Evolutionary conservation across 176 grass and related monocot species (phyloP), one percentile per base, ranked within the genome.

Genomic region (Avena insularis): DNA sequence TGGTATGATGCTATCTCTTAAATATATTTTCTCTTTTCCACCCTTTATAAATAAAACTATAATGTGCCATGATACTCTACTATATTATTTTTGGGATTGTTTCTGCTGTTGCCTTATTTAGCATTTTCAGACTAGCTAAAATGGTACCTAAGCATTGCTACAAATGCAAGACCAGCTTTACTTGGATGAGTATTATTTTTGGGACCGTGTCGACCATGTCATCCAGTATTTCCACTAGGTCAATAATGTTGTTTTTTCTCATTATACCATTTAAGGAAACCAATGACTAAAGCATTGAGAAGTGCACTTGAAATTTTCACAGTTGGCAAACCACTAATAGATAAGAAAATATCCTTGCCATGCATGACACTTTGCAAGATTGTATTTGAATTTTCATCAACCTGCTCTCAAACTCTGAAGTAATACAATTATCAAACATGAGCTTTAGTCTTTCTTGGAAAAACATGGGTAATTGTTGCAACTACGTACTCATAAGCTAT

Each of bases 1-100:
- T 2, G 90, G 90, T 91, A 91, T 63, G 86, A 85, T 55, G 8
- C 75, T 65, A 36, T 54, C 23, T 90, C 65, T 57, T 48, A 9
- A 17, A 4, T 29, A 77, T 20, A 35, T 61, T 61, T 13, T 84
- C 36, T 70, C 40, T 33, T 43, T 29, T 58, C 53, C 19, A 48
- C 27, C 31, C 13, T 9, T 38, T 12, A 56, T 36, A 75, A 75
- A 12, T 46, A 75, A 14, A 75, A 50, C 12, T 49, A 29, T 70
- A 68, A 27, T 31, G 23, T 12, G 36, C 58, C 25, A n/a, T 75
- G 27, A 82, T 77, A 4, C 64, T 78, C n/a, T 40, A 11, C 4
- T 10, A 12, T 12, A 50, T 36, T 70, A 8, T 53, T 54, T 9
- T 12, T 67, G 9, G 66, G 79, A 50, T 51, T 80, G 6, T 59